Percentiles rank a stretch among this genome's conserved stretches.
phyloP scores from a whole-genome alignment of 768 basidiomycete genomes.

The Mycena amicta region DNA sequence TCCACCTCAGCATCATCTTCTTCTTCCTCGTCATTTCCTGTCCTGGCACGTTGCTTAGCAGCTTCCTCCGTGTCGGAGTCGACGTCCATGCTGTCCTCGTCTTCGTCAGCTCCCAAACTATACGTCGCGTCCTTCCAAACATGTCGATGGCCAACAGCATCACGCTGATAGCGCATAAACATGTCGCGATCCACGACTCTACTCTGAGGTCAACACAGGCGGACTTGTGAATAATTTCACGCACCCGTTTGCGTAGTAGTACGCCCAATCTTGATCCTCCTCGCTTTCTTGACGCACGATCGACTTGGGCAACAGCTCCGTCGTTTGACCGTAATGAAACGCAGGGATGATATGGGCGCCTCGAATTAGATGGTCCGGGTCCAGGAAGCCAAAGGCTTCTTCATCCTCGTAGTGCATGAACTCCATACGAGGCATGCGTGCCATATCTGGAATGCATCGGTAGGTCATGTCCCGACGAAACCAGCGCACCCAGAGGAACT shows the following conservation, averaged over 20 bases:
- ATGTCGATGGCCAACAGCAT: slow-evolving; percentile 26
- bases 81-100: neutral
- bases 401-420: neutral
- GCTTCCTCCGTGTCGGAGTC: neutral
- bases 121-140: neutral
- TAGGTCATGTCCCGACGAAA: neutral
- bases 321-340: slow-evolving; percentile 23
- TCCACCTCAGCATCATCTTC: neutral
- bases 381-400: slow-evolving; percentile 40
- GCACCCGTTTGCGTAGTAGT: slow-evolving; percentile 35
- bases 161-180: slow-evolving; percentile 24
- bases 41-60: neutral
- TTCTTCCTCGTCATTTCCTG: neutral
- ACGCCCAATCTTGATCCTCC: slow-evolving; percentile 27
- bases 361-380: slow-evolving; percentile 35
- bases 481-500: neutral
- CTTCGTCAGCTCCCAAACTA: neutral
- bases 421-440: slow-evolving; percentile 20
- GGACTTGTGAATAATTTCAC: neutral
- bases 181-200: slow-evolving; percentile 29
- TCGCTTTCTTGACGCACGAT: neutral
- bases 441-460: neutral
- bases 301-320: neutral
- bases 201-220: neutral
- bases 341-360: slow-evolving; percentile 38